These are phyloP conservation scores for Ceriops tagal DNA, from an alignment of 345 rosid genomes.

Conservation along the genomic window DNA sequence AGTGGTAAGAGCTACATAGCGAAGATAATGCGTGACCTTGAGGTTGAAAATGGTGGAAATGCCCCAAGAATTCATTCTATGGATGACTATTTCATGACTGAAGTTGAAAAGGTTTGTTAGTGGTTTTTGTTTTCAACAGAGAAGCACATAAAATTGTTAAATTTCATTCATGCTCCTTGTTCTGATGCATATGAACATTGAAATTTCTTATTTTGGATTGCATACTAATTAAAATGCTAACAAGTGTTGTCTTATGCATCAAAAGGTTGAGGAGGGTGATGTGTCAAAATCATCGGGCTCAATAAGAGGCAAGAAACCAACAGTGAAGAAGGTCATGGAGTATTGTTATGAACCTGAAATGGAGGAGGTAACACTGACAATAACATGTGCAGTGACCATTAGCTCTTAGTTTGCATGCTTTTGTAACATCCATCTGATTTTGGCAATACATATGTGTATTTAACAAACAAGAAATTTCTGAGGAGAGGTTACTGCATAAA, in stretches of 20 bases:
- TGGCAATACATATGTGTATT: background rate
- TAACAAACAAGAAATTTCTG: background rate
- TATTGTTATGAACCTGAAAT: constrained; percentile 95
- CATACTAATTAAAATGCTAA: background rate
- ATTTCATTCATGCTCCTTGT: too few relatives aligned
- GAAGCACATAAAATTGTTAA: background rate
- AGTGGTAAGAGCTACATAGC: constrained; percentile 98
- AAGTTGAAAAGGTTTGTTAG: constrained; percentile 76
- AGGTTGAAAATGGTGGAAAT: constrained; percentile 81
- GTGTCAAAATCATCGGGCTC: constrained; percentile 48
- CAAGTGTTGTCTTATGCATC: background rate
- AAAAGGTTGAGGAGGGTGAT: constrained; percentile 71
- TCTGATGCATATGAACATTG: constrained; percentile 5
- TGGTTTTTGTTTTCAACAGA: constrained; percentile 1
- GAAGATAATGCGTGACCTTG: constrained; percentile 81
- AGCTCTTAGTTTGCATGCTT: background rate
- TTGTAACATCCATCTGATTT: constrained; percentile 2
- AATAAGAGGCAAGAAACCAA: constrained; percentile 63
- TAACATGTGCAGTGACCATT: background rate
- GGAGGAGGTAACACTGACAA: constrained; percentile 71
- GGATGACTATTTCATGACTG: constrained; percentile 98
- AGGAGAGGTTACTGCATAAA: background rate
- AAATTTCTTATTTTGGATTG: constrained; percentile 7
- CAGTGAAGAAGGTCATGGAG: constrained; percentile 73
- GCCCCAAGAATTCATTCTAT: constrained; percentile 95